These are phyloP conservation scores for Gymnopilus junonius DNA, from an alignment of 768 basidiomycete genomes.

Conservation along the genomic window DNA sequence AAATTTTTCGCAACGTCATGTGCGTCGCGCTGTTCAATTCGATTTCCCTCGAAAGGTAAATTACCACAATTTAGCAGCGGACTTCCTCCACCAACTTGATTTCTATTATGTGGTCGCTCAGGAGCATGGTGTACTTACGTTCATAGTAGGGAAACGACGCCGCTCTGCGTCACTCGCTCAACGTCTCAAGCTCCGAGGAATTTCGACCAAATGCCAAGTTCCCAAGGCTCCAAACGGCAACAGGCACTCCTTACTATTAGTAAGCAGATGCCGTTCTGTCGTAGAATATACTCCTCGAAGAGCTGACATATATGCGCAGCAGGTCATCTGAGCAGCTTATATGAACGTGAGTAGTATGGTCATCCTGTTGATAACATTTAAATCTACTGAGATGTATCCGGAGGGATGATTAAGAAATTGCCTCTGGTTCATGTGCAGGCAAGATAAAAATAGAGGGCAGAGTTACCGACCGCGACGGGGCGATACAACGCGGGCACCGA, in stretches of 20 bases:
- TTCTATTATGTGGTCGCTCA: too few species aligned
- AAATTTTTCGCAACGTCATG: too few species aligned
- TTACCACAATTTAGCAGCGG: too few species aligned
- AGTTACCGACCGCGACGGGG: not conserved
- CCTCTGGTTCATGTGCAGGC: not conserved
- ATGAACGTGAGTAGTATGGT: not conserved
- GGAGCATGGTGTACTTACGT: too few species aligned
- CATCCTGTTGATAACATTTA: not conserved
- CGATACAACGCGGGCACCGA: not conserved
- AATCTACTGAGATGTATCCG: not conserved
- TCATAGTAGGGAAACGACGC: too few species aligned
- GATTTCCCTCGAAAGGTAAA: too few species aligned
- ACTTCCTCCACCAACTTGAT: too few species aligned
- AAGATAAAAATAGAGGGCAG: not conserved
- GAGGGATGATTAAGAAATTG: not conserved
- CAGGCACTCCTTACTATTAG: not conserved
- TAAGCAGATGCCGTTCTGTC: not conserved
- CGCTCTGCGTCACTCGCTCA: too few species aligned
- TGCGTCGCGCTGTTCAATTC: too few species aligned
- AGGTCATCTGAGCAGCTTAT: not conserved
- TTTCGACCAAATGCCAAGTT: too few species aligned
- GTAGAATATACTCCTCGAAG: not conserved
- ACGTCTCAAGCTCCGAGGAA: too few species aligned
- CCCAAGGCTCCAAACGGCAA: not conserved
- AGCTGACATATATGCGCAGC: not conserved